Conservation (phyloP, 768 basidiomycete genomes). For the Calocera cornea region DNA sequence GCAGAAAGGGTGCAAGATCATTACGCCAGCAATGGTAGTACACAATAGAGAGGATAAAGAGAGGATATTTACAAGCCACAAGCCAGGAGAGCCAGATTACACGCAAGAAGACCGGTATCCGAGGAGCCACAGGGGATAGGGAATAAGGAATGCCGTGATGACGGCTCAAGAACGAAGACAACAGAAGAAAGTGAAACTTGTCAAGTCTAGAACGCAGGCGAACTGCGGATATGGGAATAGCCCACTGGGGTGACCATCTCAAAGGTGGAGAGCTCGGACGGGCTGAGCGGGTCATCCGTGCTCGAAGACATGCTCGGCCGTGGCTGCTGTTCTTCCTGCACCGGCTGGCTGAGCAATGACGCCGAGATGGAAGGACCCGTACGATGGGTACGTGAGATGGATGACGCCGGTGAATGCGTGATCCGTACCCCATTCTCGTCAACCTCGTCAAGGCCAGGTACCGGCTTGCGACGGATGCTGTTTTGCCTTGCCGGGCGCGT, state of each 20-base stretch:
- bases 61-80: background rate
- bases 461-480: background rate
- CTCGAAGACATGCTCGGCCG: background rate
- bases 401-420: background rate
- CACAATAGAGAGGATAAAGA: background rate
- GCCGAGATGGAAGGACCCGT: background rate
- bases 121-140: background rate
- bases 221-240: background rate
- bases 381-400: background rate
- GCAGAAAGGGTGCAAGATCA: background rate
- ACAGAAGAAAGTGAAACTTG: background rate
- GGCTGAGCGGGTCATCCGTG: background rate
- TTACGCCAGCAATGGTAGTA: background rate
- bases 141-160: background rate
- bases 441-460: background rate
- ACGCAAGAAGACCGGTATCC: background rate
- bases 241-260: background rate
- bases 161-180: background rate
- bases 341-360: background rate
- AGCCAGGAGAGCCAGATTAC: conserved; percentile 5
- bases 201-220: background rate
- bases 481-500: background rate
- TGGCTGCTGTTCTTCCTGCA: background rate
- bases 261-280: background rate
- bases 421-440: background rate